phyloP scores from a whole-genome alignment of 345 rosid genomes.

The Hibiscus trionum region DNA sequence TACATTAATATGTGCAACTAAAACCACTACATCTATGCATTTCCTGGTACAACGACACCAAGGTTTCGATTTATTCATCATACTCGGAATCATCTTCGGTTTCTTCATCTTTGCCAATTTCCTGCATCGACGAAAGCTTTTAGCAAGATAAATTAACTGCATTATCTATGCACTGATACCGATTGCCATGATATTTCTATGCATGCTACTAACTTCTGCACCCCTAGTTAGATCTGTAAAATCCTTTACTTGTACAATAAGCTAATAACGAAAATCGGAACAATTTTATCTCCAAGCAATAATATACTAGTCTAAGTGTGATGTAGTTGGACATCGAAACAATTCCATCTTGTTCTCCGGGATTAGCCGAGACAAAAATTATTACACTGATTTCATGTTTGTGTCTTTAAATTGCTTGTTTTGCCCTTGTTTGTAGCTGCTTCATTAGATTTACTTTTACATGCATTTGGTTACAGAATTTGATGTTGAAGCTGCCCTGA shows the following conservation, averaged over 20 bases:
- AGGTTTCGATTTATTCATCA: constrained; percentile 30
- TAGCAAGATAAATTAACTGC: not conserved
- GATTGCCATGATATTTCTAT: not conserved
- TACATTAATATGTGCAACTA: constrained; percentile 17
- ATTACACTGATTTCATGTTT: not conserved
- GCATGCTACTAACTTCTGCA: not conserved
- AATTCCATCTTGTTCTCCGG: not conserved
- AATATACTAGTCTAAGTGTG: not conserved
- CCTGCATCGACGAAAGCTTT: constrained; percentile 37
- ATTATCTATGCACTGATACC: not conserved
- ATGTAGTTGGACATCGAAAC: not conserved
- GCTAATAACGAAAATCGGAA: not conserved
- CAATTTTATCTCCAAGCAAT: not conserved
- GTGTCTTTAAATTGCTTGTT: not conserved
- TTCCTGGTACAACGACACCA: constrained; percentile 16
- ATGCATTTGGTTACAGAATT: constrained; percentile 42
- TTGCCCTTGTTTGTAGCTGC: not conserved
- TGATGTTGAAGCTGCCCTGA: constrained; percentile 89
- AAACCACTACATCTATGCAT: constrained; percentile 10
- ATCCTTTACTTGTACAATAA: not conserved
- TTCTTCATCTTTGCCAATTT: constrained; percentile 53
- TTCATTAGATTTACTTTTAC: not conserved
- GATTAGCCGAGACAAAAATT: constrained; percentile 2
- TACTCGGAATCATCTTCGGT: constrained; percentile 57
- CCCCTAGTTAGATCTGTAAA: not conserved